Evolutionary conservation across 805 yeast genomes (phyloP).

Genomic region (Monosporozyma aquatica): DNA sequence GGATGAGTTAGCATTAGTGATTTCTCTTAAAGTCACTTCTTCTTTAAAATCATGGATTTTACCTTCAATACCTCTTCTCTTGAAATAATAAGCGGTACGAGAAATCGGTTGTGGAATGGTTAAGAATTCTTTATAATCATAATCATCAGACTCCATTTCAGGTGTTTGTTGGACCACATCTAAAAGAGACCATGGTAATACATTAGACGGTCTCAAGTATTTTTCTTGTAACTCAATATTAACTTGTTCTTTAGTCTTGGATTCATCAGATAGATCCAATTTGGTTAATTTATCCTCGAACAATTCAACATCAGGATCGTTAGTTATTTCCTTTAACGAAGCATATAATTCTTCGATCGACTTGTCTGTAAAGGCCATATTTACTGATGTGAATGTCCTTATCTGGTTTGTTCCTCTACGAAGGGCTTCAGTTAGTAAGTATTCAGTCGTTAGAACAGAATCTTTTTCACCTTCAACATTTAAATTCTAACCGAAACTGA

Average conservation of each 20-base stretch:
- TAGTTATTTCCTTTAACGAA: conserved; percentile 15
- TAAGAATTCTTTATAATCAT: conserved; percentile 39
- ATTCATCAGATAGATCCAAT: not conserved
- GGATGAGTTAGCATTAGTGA: conserved; percentile 45
- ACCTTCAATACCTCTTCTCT: conserved; percentile 71
- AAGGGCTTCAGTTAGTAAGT: too few relatives aligned
- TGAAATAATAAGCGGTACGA: conserved; percentile 58
- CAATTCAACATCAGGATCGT: conserved; percentile 19
- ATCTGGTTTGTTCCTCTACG: too few relatives aligned
- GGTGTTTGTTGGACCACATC: conserved; percentile 59
- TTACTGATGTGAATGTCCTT: too few relatives aligned
- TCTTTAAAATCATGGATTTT: conserved; percentile 54
- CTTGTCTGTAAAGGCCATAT: not conserved
- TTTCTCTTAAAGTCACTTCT: conserved; percentile 41
- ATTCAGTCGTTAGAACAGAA: too few relatives aligned
- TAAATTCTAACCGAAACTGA: too few relatives aligned
- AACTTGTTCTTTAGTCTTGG: not conserved
- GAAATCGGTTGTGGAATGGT: conserved; percentile 51
- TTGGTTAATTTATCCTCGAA: conserved; percentile 41
- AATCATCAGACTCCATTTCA: conserved; percentile 16
- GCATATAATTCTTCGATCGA: conserved; percentile 18
- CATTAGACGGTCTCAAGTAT: conserved; percentile 54
- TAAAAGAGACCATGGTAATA: conserved; percentile 61
- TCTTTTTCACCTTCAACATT: too few relatives aligned
- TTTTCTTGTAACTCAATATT: conserved; percentile 20